phyloP scores from a whole-genome alignment of 768 basidiomycete species.

The Termitomyces sp. region DNA sequence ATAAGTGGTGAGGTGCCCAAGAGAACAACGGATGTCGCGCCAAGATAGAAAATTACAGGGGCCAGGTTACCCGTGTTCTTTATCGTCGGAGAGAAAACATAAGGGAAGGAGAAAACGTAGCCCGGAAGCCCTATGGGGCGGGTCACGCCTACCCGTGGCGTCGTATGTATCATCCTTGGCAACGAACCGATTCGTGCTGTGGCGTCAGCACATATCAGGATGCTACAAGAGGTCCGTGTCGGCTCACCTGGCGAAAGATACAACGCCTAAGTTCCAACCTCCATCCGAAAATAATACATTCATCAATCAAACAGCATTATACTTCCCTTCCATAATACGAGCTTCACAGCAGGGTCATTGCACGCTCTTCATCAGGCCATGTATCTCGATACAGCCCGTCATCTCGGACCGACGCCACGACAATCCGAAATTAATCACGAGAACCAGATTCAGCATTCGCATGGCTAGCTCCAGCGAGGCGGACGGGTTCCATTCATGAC shows the following conservation, averaged over 20 bases:
- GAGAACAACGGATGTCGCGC: background rate
- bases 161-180: no score
- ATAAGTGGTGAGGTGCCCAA: constrained; percentile 59
- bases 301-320: background rate
- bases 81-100: background rate
- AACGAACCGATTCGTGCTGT: constrained; percentile 71
- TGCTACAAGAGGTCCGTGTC: constrained; percentile 14
- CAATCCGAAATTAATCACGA: constrained; percentile 54
- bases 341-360: constrained; percentile 66
- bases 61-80: background rate
- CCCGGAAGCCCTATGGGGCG: constrained; percentile 60
- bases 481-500: constrained; percentile 9
- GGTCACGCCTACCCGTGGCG: no score
- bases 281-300: constrained; percentile 1
- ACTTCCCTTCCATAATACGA: constrained; percentile 56
- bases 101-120: constrained; percentile 20
- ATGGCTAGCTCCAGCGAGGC: background rate
- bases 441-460: background rate
- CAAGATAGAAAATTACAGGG: background rate
- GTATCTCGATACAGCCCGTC: constrained; percentile 50
- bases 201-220: background rate
- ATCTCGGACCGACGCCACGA: constrained; percentile 54
- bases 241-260: constrained; percentile 57
- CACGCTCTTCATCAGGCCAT: constrained; percentile 39
- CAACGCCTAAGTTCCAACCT: constrained; percentile 78